These are phyloP conservation scores for Xerocomus potaroensis DNA, from an alignment of 768 basidiomycete genomes.

Conservation along the genomic window DNA sequence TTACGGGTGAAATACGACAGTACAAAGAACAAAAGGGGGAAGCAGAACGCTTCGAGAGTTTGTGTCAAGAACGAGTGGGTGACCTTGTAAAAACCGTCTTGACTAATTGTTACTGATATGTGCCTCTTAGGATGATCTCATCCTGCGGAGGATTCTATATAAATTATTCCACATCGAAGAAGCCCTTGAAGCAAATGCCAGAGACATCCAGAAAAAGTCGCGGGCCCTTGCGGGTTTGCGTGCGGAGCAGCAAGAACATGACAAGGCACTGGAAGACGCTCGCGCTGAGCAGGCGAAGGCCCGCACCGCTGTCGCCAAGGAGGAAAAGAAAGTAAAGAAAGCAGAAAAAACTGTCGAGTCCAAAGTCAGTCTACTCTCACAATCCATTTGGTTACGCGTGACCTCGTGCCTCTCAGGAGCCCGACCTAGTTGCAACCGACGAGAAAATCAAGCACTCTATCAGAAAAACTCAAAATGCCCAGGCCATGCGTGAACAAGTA, in stretches of 20 bases:
- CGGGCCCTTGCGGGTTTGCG: conserved; percentile 64
- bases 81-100: neutral
- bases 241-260: conserved; percentile 63
- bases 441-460: conserved; percentile 85
- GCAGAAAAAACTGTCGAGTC: conserved; percentile 85
- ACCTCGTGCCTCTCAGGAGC: conserved; percentile 51
- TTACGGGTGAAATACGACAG: conserved; percentile 92
- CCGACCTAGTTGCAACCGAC: conserved; percentile 77
- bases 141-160: conserved; percentile 79
- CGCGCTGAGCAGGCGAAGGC: conserved; percentile 79
- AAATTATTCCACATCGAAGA: conserved; percentile 88
- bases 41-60: conserved; percentile 78
- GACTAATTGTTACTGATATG: conserved; percentile 5
- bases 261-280: conserved; percentile 67
- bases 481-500: conserved; percentile 59
- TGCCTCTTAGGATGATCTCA: conserved; percentile 63
- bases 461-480: conserved; percentile 72
- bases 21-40: conserved; percentile 97
- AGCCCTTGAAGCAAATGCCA: conserved; percentile 68
- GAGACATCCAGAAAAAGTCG: conserved; percentile 68
- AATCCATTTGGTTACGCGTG: neutral
- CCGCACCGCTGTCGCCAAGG: conserved; percentile 69
- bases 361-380: conserved; percentile 49
- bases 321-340: conserved; percentile 85
- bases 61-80: conserved; percentile 71